Conservation (phyloP, 768 basidiomycete species). For the Hortiboletus campestris region DNA sequence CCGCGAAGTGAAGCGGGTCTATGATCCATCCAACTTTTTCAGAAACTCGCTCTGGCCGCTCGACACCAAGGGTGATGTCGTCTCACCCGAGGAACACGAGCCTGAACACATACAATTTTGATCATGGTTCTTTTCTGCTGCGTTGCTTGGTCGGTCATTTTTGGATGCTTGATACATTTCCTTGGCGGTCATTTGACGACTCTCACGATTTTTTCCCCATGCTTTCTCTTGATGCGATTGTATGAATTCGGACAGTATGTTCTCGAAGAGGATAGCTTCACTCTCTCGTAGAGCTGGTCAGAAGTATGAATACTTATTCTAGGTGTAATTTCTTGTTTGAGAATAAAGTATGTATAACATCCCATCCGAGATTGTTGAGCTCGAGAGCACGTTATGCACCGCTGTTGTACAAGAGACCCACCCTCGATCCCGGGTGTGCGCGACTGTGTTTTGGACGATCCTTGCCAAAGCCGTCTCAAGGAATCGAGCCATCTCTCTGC, state of each 20-base stretch:
- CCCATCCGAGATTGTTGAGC: too few relatives aligned
- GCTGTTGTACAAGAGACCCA: too few relatives aligned
- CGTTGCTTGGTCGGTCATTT: not conserved
- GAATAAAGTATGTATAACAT: too few relatives aligned
- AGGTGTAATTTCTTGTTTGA: too few relatives aligned
- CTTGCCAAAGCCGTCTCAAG: too few relatives aligned
- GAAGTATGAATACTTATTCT: too few relatives aligned
- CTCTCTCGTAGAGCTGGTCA: too few relatives aligned
- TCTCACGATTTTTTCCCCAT: not conserved
- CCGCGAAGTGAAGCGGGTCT: constrained; percentile 63
- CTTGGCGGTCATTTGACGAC: not conserved
- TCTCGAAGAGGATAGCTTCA: too few relatives aligned
- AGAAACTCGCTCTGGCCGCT: constrained; percentile 81
- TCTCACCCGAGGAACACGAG: constrained; percentile 63
- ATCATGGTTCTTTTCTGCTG: not conserved
- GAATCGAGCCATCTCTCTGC: too few relatives aligned
- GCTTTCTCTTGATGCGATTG: not conserved
- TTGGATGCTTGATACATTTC: not conserved
- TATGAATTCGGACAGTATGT: not conserved
- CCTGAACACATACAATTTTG: constrained; percentile 38
- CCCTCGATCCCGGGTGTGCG: too few relatives aligned
- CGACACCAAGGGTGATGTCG: constrained; percentile 49
- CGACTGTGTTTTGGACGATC: too few relatives aligned
- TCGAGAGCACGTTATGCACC: too few relatives aligned
- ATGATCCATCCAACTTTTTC: constrained; percentile 79